phyloP scores from a whole-genome alignment of 257 asterid genomes.

The Orobanche coerulescens region DNA sequence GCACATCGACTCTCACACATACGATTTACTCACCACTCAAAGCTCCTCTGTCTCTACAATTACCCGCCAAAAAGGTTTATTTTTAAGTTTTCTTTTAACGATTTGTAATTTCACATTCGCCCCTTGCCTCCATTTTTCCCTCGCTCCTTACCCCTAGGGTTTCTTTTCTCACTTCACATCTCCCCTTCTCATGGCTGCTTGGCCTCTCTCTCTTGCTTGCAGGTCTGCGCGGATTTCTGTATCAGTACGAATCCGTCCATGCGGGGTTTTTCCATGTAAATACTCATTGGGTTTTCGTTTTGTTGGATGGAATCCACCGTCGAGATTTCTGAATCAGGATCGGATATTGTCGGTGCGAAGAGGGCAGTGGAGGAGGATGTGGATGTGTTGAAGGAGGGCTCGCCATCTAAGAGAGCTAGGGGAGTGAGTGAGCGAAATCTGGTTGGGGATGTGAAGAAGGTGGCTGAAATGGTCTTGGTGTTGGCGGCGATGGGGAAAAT shows the following conservation, averaged over 20 bases:
- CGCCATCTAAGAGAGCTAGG: conserved; percentile 32
- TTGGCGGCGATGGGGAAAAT: conserved; percentile 88
- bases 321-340: conserved; percentile 29
- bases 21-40: conserved; percentile 29
- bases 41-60: conserved; percentile 35
- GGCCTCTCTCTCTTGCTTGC: conserved; percentile 34
- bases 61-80: conserved; percentile 66
- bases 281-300: conserved; percentile 16
- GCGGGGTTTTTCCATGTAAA: conserved; percentile 17
- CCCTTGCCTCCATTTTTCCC: conserved; percentile 16
- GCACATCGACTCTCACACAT: conserved; percentile 17
- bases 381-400: conserved; percentile 22
- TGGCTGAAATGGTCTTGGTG: conserved; percentile 88
- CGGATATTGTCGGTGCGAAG: conserved; percentile 47
- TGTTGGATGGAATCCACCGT: conserved; percentile 40
- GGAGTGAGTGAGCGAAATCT: conserved; percentile 19
- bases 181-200: conserved; percentile 36
- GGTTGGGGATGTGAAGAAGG: conserved; percentile 45
- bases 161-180: conserved; percentile 25
- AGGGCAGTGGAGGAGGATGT: conserved; percentile 42
- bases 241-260: conserved; percentile 29
- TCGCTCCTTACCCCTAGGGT: conserved; percentile 42
- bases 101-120: conserved; percentile 24
- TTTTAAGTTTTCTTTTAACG: conserved; percentile 33
- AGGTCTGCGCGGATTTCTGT: conserved; percentile 32